Conservation (phyloP, 495 filamentous ascomycete species). For the Neurospora sp. region DNA sequence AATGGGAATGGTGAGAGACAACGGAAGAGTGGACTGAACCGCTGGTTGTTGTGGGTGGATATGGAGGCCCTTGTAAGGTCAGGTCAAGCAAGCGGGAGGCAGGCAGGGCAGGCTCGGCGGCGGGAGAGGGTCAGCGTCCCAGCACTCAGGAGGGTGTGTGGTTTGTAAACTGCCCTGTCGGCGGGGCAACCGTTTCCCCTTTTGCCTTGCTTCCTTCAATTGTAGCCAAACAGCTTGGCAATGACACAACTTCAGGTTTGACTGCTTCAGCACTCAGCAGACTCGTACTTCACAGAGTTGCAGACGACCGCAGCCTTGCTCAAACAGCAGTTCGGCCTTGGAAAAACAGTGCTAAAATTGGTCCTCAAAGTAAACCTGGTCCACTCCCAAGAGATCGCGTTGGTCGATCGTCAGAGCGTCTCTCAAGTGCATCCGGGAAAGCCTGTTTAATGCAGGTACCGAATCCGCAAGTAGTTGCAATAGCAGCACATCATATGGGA, state of each 20-base stretch:
- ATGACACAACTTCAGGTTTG: neutral
- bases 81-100: neutral
- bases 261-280: neutral
- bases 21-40: neutral
- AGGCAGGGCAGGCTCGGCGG: neutral
- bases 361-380: neutral
- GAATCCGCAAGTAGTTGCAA: neutral
- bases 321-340: neutral
- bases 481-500: neutral
- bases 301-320: neutral
- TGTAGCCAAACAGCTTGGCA: neutral
- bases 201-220: neutral
- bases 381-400: neutral
- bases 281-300: neutral
- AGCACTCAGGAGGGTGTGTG: neutral
- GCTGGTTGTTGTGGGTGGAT: neutral
- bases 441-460: neutral
- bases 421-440: neutral
- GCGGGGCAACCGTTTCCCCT: constrained; percentile 21
- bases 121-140: neutral
- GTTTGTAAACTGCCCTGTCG: constrained; percentile 28
- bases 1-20: neutral
- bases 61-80: neutral
- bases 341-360: neutral
- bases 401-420: neutral